Evolutionary conservation across 495 filamentous ascomycete species (phyloP).

Genomic region (Pseudotulostoma volvatum): DNA sequence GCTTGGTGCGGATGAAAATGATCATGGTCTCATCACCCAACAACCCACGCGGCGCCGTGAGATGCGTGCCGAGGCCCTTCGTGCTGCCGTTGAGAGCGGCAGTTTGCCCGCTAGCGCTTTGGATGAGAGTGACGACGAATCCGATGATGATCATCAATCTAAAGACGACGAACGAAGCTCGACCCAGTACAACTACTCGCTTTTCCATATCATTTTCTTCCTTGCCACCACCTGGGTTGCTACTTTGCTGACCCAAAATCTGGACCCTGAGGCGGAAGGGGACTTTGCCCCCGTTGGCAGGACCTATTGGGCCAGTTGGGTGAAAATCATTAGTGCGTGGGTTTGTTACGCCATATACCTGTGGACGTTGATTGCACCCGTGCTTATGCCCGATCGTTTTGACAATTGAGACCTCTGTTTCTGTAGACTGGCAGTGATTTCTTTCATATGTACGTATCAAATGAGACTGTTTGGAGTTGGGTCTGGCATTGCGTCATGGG

Average conservation of each 20-base stretch:
- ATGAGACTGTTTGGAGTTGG: too few relatives aligned
- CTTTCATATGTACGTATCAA: not conserved
- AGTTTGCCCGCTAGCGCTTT: slow-evolving; percentile 82
- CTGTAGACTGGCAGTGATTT: too few relatives aligned
- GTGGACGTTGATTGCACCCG: slow-evolving; percentile 82
- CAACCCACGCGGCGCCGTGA: slow-evolving; percentile 69
- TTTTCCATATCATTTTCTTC: slow-evolving; percentile 98
- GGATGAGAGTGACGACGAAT: slow-evolving; percentile 61
- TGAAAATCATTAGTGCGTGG: slow-evolving; percentile 97
- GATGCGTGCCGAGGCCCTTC: slow-evolving; percentile 84
- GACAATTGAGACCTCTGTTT: slow-evolving; percentile 34
- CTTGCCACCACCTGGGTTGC: slow-evolving; percentile 91
- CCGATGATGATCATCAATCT: slow-evolving; percentile 38
- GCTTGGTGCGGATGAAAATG: slow-evolving; percentile 49
- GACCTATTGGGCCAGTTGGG: slow-evolving; percentile 97
- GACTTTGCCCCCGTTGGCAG: slow-evolving; percentile 84
- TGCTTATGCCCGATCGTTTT: slow-evolving; percentile 75
- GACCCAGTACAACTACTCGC: slow-evolving; percentile 90
- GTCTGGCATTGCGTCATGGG: too few relatives aligned
- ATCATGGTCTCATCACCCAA: slow-evolving; percentile 77
- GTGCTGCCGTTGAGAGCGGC: slow-evolving; percentile 79
- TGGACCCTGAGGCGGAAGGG: slow-evolving; percentile 44
- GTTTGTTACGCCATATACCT: slow-evolving; percentile 87
- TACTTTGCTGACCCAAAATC: slow-evolving; percentile 73
- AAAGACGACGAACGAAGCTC: slow-evolving; percentile 75